These are phyloP conservation scores for Rhodotorula diobovata DNA, from an alignment of 768 basidiomycete species.

Conservation along the genomic window DNA sequence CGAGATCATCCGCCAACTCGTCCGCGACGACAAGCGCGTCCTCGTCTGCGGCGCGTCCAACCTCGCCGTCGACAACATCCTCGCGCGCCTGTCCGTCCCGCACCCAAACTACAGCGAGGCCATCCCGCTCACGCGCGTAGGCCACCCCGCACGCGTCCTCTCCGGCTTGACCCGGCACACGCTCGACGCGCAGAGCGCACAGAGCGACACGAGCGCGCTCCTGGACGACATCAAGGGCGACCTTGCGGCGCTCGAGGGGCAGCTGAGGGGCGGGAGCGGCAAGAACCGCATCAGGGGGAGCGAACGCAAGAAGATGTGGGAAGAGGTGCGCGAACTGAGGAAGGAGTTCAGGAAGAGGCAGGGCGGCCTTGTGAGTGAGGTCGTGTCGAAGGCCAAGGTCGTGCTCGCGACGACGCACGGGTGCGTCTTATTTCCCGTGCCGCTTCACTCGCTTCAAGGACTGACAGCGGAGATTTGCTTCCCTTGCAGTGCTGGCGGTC, in stretches of 20 bases:
- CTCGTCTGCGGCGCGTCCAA: constrained; percentile 93
- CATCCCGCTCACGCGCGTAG: constrained; percentile 68
- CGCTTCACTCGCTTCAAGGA: not conserved
- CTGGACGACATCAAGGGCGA: constrained; percentile 86
- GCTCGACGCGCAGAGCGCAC: constrained; percentile 49
- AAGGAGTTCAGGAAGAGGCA: constrained; percentile 91
- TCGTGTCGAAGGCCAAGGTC: constrained; percentile 76
- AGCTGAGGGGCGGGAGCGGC: constrained; percentile 63
- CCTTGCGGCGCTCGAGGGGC: constrained; percentile 62
- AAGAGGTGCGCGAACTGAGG: constrained; percentile 45
- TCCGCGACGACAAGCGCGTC: constrained; percentile 52
- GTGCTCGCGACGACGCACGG: constrained; percentile 93
- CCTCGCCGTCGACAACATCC: constrained; percentile 89
- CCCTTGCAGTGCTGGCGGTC: constrained; percentile 59
- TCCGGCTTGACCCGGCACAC: constrained; percentile 51
- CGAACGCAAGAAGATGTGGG: constrained; percentile 54
- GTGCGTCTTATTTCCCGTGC: not conserved
- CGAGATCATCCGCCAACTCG: constrained; percentile 81
- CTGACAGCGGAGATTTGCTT: not conserved
- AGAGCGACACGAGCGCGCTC: constrained; percentile 61
- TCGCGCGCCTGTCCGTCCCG: constrained; percentile 63
- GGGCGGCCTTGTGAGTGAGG: constrained; percentile 72
- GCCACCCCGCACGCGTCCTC: constrained; percentile 92
- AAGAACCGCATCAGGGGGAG: constrained; percentile 56
- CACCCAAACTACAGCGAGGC: constrained; percentile 14